Evolutionary conservation across 2,329 filamentous ascomycete species (phyloP).

Genomic region (Chrysoporthe puriensis): DNA sequence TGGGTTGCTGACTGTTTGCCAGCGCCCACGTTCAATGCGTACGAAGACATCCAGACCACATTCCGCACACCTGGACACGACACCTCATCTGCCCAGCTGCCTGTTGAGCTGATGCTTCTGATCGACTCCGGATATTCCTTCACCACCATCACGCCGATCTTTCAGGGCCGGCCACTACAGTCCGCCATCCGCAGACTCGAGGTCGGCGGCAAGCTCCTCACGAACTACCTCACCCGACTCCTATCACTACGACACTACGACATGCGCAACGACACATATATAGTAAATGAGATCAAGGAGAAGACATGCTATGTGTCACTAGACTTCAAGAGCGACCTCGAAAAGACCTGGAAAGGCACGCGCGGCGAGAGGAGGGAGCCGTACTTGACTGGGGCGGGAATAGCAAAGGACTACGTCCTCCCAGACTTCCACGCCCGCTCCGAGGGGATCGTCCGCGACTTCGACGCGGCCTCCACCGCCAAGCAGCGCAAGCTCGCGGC

Average conservation of each 20-base stretch:
- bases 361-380: constrained; percentile 58
- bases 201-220: constrained; percentile 89
- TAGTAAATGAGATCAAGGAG: constrained; percentile 97
- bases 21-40: constrained; percentile 80
- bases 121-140: constrained; percentile 93
- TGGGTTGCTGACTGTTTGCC: constrained; percentile 18
- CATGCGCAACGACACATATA: constrained; percentile 89
- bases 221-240: constrained; percentile 88
- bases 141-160: constrained; percentile 85
- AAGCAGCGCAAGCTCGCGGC: constrained; percentile 51
- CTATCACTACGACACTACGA: constrained; percentile 92
- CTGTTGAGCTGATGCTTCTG: constrained; percentile 81
- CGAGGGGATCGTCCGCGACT: constrained; percentile 74
- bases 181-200: constrained; percentile 82
- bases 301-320: constrained; percentile 79
- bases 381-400: constrained; percentile 56
- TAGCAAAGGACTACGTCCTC: constrained; percentile 89
- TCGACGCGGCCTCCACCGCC: constrained; percentile 66
- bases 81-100: constrained; percentile 49
- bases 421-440: constrained; percentile 71
- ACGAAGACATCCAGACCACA: constrained; percentile 73
- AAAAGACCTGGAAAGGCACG: constrained; percentile 81
- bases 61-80: constrained; percentile 63
- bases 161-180: constrained; percentile 80
- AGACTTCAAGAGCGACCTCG: constrained; percentile 78